phyloP scores from a whole-genome alignment of 805 yeast genomes.

The Ogataea saltuana region DNA sequence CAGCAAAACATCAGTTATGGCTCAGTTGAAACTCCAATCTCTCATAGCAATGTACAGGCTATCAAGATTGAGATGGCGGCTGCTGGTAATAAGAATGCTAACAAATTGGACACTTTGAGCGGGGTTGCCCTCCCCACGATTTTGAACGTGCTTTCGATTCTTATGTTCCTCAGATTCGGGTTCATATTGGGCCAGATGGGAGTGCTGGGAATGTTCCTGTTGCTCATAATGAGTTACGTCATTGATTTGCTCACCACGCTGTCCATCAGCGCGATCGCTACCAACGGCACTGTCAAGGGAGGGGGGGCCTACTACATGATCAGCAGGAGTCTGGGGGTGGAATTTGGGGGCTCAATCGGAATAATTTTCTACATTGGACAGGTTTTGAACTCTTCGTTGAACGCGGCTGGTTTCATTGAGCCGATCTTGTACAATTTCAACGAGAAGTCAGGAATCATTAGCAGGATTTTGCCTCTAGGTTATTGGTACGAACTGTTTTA shows the following conservation, averaged over 20 bases:
- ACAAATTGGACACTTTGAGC: slow-evolving; percentile 74
- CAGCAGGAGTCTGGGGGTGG: slow-evolving; percentile 92
- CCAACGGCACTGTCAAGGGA: slow-evolving; percentile 96
- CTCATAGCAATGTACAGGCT: background rate
- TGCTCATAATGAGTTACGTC: slow-evolving; percentile 70
- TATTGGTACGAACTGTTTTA: slow-evolving; percentile 69
- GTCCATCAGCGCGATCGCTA: slow-evolving; percentile 92
- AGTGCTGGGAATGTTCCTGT: slow-evolving; percentile 67
- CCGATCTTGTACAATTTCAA: slow-evolving; percentile 86
- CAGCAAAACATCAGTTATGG: background rate
- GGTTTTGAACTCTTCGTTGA: slow-evolving; percentile 85
- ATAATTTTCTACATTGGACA: slow-evolving; percentile 93
- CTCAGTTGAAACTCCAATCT: background rate
- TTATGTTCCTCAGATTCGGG: slow-evolving; percentile 95
- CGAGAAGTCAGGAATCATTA: slow-evolving; percentile 51
- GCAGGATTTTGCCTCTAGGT: slow-evolving; percentile 60
- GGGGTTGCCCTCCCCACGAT: slow-evolving; percentile 96
- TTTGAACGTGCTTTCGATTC: slow-evolving; percentile 85
- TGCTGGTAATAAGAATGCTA: slow-evolving; percentile 8
- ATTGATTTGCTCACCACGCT: slow-evolving; percentile 84
- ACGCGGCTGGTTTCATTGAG: slow-evolving; percentile 93
- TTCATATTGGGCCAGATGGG: slow-evolving; percentile 96
- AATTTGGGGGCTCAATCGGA: slow-evolving; percentile 97
- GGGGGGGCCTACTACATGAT: slow-evolving; percentile 99
- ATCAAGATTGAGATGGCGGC: background rate